Evolutionary conservation across 441 rosid species (phyloP).

Genomic region (Euphorbia celastroides): DNA sequence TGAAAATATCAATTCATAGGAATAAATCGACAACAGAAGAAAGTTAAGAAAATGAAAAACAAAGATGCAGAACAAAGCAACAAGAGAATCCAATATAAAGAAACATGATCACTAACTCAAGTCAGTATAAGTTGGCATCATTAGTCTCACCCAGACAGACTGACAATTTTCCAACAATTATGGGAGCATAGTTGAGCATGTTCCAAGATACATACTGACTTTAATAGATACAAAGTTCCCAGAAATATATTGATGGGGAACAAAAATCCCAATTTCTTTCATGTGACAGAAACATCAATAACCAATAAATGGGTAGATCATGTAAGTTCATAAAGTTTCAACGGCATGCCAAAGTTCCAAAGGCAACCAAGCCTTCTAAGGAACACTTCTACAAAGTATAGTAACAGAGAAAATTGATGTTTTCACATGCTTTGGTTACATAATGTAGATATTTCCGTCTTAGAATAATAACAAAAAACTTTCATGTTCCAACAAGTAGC

Average conservation of each 20-base stretch:
- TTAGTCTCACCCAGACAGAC: background rate
- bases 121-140: background rate
- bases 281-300: background rate
- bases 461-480: background rate
- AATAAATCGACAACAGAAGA: background rate
- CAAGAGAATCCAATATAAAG: background rate
- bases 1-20: background rate
- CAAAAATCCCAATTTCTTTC: background rate
- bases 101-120: background rate
- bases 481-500: background rate
- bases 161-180: conserved; percentile 1
- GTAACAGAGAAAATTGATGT: background rate
- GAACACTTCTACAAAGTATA: background rate
- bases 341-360: background rate
- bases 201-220: background rate
- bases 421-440: background rate
- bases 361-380: background rate
- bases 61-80: background rate
- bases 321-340: background rate
- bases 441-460: background rate
- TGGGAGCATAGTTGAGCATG: background rate
- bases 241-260: background rate
- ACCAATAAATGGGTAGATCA: background rate
- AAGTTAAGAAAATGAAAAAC: background rate
- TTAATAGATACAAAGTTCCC: background rate